Percentiles rank a stretch among this genome's conserved stretches.
Evolutionary conservation across 768 basidiomycete species (phyloP).

Genomic region (Mycena sanguinolenta): DNA sequence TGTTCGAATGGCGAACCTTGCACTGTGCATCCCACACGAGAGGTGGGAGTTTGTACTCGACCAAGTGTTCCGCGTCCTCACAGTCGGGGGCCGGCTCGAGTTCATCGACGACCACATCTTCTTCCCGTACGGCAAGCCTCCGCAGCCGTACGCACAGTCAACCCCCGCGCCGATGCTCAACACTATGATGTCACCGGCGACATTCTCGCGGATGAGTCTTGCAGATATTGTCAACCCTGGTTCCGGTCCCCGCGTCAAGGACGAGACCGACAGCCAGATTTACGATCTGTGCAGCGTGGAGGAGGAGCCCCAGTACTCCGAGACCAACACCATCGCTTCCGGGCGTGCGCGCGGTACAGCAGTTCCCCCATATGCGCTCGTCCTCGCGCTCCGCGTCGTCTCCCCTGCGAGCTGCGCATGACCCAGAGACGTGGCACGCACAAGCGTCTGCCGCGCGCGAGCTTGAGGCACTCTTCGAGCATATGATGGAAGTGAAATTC

Average conservation of each 20-base stretch:
- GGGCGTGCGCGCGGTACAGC: constrained; percentile 19
- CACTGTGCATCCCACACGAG: constrained; percentile 57
- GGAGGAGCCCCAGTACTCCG: constrained; percentile 28
- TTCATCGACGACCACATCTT: constrained; percentile 65
- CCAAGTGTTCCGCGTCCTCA: constrained; percentile 62
- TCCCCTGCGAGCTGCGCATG: background rate
- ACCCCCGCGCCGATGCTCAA: constrained; percentile 17
- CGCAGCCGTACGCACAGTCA: constrained; percentile 7
- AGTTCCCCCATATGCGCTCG: constrained; percentile 7
- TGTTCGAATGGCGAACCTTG: constrained; percentile 65
- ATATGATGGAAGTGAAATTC: constrained; percentile 68
- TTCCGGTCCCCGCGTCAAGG: background rate
- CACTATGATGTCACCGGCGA: constrained; percentile 22
- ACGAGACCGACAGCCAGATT: constrained; percentile 34
- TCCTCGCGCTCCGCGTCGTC: constrained; percentile 22
- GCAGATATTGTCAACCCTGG: constrained; percentile 26
- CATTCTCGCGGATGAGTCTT: constrained; percentile 33
- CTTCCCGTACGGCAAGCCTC: constrained; percentile 54
- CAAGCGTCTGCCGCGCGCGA: constrained; percentile 56
- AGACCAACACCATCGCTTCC: constrained; percentile 29
- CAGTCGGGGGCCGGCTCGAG: constrained; percentile 63
- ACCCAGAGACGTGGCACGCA: constrained; percentile 53
- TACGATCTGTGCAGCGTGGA: constrained; percentile 34
- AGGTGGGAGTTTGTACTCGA: constrained; percentile 61
- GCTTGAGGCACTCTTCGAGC: constrained; percentile 70